Conservation (phyloP, 2,329 filamentous ascomycete species). For the Alternaria incomplexa region DNA sequence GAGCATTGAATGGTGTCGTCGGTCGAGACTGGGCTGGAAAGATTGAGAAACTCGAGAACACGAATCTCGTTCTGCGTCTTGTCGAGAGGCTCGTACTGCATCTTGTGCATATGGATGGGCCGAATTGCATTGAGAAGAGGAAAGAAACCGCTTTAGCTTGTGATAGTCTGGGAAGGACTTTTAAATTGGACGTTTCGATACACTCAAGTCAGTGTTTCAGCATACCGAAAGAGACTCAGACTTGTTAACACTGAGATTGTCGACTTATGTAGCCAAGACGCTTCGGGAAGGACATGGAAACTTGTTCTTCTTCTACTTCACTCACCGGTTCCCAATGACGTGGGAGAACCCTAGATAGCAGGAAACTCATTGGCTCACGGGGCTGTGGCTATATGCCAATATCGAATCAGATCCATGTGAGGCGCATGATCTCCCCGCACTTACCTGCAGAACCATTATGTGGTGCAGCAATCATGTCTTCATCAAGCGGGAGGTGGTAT, state of each 20-base stretch:
- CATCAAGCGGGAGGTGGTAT: too few species aligned
- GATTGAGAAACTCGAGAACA: background rate
- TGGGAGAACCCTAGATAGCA: too few species aligned
- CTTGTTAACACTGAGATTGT: background rate
- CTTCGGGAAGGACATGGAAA: background rate
- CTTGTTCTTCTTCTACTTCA: background rate
- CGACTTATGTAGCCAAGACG: background rate
- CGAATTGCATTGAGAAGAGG: too few species aligned
- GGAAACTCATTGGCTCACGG: background rate
- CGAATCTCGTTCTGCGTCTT: background rate
- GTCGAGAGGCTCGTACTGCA: background rate
- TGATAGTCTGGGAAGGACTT: too few species aligned
- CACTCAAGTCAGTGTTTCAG: too few species aligned
- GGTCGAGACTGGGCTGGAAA: background rate
- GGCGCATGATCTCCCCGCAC: background rate
- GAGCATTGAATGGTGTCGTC: background rate
- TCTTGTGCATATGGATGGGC: background rate
- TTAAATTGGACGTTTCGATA: too few species aligned
- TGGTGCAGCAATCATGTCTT: background rate
- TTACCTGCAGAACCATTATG: background rate
- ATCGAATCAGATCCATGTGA: background rate
- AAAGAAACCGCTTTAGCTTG: too few species aligned
- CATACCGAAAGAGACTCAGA: background rate
- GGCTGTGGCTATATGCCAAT: background rate
- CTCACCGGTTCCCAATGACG: background rate